Percentiles rank a stretch among this genome's conserved stretches.
phyloP scores from a whole-genome alignment of 805 yeast genomes.

The Teunomyces kruisii region DNA sequence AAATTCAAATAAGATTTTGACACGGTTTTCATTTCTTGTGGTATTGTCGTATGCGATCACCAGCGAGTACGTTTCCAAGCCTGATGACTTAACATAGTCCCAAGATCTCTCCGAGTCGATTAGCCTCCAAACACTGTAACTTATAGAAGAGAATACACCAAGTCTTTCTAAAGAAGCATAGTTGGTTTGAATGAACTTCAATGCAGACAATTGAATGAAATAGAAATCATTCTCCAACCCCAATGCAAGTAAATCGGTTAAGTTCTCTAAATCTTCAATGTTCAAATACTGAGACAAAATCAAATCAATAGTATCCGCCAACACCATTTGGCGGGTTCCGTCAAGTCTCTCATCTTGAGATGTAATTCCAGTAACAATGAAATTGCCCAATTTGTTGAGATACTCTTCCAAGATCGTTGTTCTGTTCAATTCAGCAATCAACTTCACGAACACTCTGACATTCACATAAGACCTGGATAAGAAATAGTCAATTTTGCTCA shows the following conservation, averaged over 20 bases:
- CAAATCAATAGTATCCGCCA: conserved; percentile 30
- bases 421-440: conserved; percentile 8
- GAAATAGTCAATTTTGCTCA: conserved; percentile 10
- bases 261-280: conserved; percentile 13
- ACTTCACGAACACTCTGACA: conserved; percentile 31
- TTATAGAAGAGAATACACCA: conserved; percentile 1
- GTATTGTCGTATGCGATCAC: conserved; percentile 7
- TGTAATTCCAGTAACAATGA: conserved; percentile 32
- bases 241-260: conserved; percentile 26
- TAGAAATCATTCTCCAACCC: conserved; percentile 40
- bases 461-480: conserved; percentile 29
- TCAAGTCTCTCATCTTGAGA: conserved; percentile 26
- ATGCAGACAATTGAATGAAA: conserved; percentile 46
- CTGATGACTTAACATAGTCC: conserved; percentile 46
- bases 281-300: conserved; percentile 22
- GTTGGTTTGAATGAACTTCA: conserved; percentile 26
- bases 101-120: conserved; percentile 29
- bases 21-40: neutral
- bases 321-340: conserved; percentile 52
- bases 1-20: neutral
- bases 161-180: neutral
- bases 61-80: conserved; percentile 33
- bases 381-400: conserved; percentile 25
- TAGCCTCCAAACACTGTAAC: conserved; percentile 16
- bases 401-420: conserved; percentile 4